Evolutionary conservation across 2,329 filamentous ascomycete species (phyloP), one percentile per base, ranked within the genome.

Genomic region (Graphiopsis chlorocephala): DNA sequence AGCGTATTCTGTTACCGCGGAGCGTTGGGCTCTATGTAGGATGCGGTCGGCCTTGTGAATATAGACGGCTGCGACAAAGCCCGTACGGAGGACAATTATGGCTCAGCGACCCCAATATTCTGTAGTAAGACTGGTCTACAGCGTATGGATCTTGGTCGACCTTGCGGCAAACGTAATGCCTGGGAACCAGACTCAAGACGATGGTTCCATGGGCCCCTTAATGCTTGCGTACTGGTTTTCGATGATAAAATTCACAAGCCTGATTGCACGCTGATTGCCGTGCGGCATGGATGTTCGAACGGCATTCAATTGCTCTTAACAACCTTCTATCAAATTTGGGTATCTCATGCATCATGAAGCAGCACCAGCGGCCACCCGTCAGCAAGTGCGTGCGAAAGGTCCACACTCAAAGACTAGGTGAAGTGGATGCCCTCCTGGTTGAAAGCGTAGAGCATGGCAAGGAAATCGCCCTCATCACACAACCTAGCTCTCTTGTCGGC

Each of bases 381-480:
- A 56, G n/a, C 53, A 56, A 52, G 17, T 28, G 31, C 61, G 17
- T 28, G 31, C 61, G 48, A n/a, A 20, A 45, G 5, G 7, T 45
- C 38, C 26, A 53, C 50, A 35, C 33, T 33, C 20, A 8, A 23
- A 17, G 25, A 55, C 61, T 65, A 93, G 67, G 86, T 90, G 77
- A 98, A 98, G 80, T 97, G 94, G 66, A 98, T 94, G 29, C 92
- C 92, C 76, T 96, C 92, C 69, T 92, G 87, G 76, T 97, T 97
- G 78, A 97, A 97, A 1, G 90, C 90, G 77, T 85, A 87, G 68
- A 97, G 79, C 69, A 97, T 78, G 71, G 88, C 89, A 75, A 99
- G 79, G 75, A 97, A 98, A 72, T 97, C 93, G 61, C 90, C 93
- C 79, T 98, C 92, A 73, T 97, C 93, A 73, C 93, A 96, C 82